Conservation (phyloP, 176 grass and related monocot species). For the Hyparrhenia diplandra region DNA sequence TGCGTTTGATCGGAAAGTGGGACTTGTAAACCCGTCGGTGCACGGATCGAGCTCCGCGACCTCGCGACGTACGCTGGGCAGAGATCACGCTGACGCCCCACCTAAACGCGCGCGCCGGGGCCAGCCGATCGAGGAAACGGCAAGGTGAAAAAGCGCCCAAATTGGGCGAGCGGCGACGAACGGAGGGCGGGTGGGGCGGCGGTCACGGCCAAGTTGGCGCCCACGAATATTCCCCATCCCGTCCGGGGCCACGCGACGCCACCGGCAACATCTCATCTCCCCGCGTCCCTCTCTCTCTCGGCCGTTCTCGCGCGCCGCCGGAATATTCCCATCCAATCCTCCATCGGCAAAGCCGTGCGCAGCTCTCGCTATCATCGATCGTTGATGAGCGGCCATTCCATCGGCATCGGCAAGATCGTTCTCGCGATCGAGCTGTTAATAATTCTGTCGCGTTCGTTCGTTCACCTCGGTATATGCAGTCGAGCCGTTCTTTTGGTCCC, state of each 20-base stretch:
- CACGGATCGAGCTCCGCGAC: not conserved
- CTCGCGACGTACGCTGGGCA: not conserved
- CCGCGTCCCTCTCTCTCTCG: slow-evolving; percentile 9
- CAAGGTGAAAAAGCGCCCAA: not conserved
- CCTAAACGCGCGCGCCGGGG: slow-evolving; percentile 4
- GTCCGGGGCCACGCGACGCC: not conserved
- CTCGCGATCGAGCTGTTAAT: not conserved
- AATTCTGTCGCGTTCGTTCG: not conserved
- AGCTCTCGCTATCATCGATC: slow-evolving; percentile 2
- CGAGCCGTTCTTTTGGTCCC: not conserved
- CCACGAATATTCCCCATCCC: slow-evolving; percentile 34
- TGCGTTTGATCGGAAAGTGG: not conserved
- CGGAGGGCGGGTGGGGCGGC: slow-evolving; percentile 25
- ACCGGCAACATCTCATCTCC: not conserved
- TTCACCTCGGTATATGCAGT: too few relatives aligned
- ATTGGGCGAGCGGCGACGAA: not conserved
- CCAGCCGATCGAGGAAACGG: not conserved
- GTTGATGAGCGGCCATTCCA: not conserved
- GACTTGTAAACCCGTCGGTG: not conserved
- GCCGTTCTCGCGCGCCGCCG: not conserved
- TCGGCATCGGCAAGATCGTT: not conserved
- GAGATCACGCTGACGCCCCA: not conserved
- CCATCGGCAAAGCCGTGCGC: not conserved
- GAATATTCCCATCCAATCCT: slow-evolving; percentile 11
- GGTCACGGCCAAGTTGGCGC: slow-evolving; percentile 36